Evolutionary conservation across 116 monocot species (phyloP).

Genomic region (Dioscorea cayenensis): DNA sequence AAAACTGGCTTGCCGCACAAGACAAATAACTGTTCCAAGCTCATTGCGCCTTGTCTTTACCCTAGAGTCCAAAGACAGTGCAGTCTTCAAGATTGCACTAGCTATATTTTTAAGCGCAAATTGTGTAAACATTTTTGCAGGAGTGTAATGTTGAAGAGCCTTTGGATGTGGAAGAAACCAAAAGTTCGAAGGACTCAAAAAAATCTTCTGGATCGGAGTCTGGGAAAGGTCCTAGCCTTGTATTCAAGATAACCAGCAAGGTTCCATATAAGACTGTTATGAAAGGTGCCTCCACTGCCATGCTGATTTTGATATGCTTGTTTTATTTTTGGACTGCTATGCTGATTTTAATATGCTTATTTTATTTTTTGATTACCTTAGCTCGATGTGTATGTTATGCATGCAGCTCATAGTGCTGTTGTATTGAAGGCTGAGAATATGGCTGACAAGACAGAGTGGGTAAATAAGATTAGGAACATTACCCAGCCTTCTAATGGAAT

Average conservation of each 20-base stretch:
- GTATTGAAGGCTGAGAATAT: conserved; percentile 84
- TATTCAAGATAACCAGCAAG: conserved; percentile 85
- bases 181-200: conserved; percentile 78
- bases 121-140: conserved; percentile 21
- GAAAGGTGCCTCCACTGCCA: conserved; percentile 42
- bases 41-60: too few relatives aligned
- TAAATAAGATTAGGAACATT: conserved; percentile 74
- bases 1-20: too few relatives aligned
- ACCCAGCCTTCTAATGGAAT: conserved; percentile 53
- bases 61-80: too few relatives aligned
- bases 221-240: conserved; percentile 53
- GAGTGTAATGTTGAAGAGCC: conserved; percentile 89
- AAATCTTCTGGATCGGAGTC: conserved; percentile 70
- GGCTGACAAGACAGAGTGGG: conserved; percentile 77
- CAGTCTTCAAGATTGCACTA: background rate
- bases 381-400: background rate
- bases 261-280: conserved; percentile 87
- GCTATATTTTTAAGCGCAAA: background rate
- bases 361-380: background rate
- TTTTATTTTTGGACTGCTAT: background rate
- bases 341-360: background rate
- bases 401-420: conserved; percentile 81
- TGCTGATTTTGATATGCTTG: background rate
- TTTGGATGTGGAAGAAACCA: conserved; percentile 72
- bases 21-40: too few relatives aligned